Conservation (phyloP, 2,329 filamentous ascomycete genomes). For the Botrytis tulipae region DNA sequence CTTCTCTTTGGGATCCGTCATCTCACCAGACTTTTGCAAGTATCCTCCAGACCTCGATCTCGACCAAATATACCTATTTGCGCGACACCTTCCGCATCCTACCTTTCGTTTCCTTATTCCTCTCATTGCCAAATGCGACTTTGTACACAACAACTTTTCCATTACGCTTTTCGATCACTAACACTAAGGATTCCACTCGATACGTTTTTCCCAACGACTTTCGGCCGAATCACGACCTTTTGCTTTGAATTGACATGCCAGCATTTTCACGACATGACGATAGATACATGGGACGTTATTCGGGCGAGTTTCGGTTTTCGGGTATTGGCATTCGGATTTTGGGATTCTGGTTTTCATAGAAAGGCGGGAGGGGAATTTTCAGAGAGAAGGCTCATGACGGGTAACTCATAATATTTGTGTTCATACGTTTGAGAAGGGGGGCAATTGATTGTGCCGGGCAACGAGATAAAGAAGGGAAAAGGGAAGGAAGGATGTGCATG, state of each 20-base stretch:
- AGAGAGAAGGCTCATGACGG: background rate
- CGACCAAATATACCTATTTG: constrained; percentile 37
- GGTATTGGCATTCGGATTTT: constrained; percentile 16
- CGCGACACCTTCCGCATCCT: constrained; percentile 21
- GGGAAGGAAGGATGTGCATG: constrained; percentile 1
- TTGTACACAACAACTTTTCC: constrained; percentile 20
- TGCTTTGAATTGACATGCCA: constrained; percentile 19
- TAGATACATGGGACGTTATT: constrained; percentile 19
- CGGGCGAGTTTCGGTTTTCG: constrained; percentile 12
- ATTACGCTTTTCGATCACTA: constrained; percentile 19
- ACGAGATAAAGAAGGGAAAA: constrained; percentile 7
- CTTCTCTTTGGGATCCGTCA: constrained; percentile 24
- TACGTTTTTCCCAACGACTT: constrained; percentile 13
- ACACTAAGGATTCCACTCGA: constrained; percentile 13
- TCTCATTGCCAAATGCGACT: constrained; percentile 15
- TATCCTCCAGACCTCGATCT: constrained; percentile 29
- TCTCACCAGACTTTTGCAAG: constrained; percentile 27
- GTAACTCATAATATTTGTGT: constrained; percentile 15
- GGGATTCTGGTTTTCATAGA: constrained; percentile 8
- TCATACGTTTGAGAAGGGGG: constrained; percentile 13
- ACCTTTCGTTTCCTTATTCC: constrained; percentile 19
- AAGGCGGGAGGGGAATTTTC: constrained; percentile 8
- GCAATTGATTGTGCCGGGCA: constrained; percentile 15
- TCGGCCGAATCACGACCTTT: constrained; percentile 17
- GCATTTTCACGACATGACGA: constrained; percentile 21